A percentile compares a stretch with the other conserved stretches of the same genome.
Conservation (phyloP, 768 basidiomycete genomes). For the Pholiota microspora region DNA sequence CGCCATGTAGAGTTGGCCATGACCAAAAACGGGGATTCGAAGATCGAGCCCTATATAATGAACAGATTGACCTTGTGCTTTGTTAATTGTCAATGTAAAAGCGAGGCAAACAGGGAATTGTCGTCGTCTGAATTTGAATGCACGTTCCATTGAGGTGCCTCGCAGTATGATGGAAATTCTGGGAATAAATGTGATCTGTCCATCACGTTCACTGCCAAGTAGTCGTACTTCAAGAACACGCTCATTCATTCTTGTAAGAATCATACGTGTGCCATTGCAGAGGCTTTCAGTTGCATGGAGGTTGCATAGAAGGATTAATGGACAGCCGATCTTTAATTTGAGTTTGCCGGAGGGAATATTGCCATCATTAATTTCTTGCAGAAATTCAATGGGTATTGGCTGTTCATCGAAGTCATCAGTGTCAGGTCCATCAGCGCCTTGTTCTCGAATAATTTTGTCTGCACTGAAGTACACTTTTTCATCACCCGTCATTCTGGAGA, state of each 20-base stretch:
- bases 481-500: slow-evolving; percentile 21
- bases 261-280: slow-evolving; percentile 28
- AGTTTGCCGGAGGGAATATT: slow-evolving; percentile 34
- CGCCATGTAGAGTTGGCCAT: slow-evolving; percentile 20
- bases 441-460: slow-evolving; percentile 24
- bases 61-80: slow-evolving; percentile 45
- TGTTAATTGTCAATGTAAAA: slow-evolving; percentile 44
- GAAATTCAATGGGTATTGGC: slow-evolving; percentile 32
- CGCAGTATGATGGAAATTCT: slow-evolving; percentile 26
- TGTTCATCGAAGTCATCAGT: slow-evolving; percentile 8
- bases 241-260: slow-evolving; percentile 14
- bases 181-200: slow-evolving; percentile 36
- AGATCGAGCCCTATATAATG: slow-evolving; percentile 37
- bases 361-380: slow-evolving; percentile 29
- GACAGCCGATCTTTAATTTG: slow-evolving; percentile 26
- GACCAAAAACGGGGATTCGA: slow-evolving; percentile 14
- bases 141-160: slow-evolving; percentile 5
- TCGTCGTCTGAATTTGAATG: slow-evolving; percentile 26
- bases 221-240: slow-evolving; percentile 29
- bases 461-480: slow-evolving; percentile 20
- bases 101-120: slow-evolving; percentile 42
- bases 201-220: slow-evolving; percentile 35
- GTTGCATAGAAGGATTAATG: slow-evolving; percentile 32
- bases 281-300: slow-evolving; percentile 23
- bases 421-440: slow-evolving; percentile 16